These are phyloP conservation scores for Tillandsia leiboldiana DNA, from an alignment of 176 grass and related monocot species.

Conservation along the genomic window DNA sequence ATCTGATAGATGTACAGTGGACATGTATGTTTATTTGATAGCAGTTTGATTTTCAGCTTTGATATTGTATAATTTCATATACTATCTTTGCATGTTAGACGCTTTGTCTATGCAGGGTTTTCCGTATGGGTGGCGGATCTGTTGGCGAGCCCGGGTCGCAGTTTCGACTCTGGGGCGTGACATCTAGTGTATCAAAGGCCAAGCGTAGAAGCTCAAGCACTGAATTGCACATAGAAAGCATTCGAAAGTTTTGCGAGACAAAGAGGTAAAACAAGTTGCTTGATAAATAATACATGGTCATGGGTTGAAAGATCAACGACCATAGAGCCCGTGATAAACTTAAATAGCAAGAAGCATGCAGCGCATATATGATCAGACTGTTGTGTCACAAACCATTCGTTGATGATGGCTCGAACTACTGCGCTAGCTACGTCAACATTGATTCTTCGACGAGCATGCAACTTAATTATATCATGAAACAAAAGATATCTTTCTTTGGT, in stretches of 20 bases:
- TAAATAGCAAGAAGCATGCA: slow-evolving; percentile 41
- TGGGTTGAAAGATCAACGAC: slow-evolving; percentile 6
- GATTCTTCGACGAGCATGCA: slow-evolving; percentile 23
- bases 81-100: too few relatives aligned
- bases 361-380: slow-evolving; percentile 38
- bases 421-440: not conserved
- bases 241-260: slow-evolving; percentile 9
- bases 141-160: too few relatives aligned
- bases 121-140: too few relatives aligned
- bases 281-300: slow-evolving; percentile 34
- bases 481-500: slow-evolving; percentile 10
- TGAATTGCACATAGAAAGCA: slow-evolving; percentile 17
- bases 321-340: slow-evolving; percentile 14
- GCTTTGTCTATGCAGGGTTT: too few relatives aligned
- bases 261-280: slow-evolving; percentile 19
- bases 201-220: slow-evolving; percentile 41
- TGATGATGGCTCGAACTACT: slow-evolving; percentile 16
- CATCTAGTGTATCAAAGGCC: slow-evolving; percentile 21
- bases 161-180: too few relatives aligned
- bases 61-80: too few relatives aligned
- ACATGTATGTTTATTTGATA: too few relatives aligned
- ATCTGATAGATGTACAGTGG: too few relatives aligned
- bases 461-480: slow-evolving; percentile 38
- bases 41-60: too few relatives aligned
- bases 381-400: not conserved